These are phyloP conservation scores for Cystofilobasidium macerans DNA, from an alignment of 768 basidiomycete species.

Conservation along the genomic window DNA sequence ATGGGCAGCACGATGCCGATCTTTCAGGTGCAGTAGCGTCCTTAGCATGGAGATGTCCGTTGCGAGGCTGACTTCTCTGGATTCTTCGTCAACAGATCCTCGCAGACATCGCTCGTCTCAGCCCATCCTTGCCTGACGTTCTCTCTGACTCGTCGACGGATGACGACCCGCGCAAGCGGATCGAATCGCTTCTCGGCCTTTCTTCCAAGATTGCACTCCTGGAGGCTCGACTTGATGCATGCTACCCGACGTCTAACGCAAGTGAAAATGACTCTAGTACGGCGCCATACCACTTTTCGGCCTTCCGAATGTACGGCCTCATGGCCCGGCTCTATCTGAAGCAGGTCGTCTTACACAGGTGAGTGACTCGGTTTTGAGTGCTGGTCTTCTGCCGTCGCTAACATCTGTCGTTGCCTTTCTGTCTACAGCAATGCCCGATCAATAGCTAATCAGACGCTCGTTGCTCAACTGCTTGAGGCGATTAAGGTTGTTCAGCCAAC, in stretches of 20 bases:
- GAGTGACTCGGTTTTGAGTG: not conserved
- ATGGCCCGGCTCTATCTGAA: constrained; percentile 20
- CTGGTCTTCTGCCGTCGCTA: not conserved
- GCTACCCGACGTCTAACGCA: constrained; percentile 13
- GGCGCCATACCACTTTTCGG: constrained; percentile 21
- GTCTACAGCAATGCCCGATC: constrained; percentile 12
- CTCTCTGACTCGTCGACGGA: not conserved
- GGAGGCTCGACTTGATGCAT: constrained; percentile 20
- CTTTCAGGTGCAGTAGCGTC: not conserved
- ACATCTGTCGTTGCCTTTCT: not conserved
- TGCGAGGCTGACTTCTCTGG: not conserved
- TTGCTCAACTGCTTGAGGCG: constrained; percentile 14
- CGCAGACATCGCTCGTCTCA: constrained; percentile 22
- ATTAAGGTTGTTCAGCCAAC: constrained; percentile 15
- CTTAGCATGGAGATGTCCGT: not conserved
- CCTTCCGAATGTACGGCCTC: constrained; percentile 18
- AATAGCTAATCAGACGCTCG: constrained; percentile 17
- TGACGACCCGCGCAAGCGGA: constrained; percentile 12
- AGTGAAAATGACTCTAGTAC: not conserved
- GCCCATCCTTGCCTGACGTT: not conserved
- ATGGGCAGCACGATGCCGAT: constrained; percentile 11
- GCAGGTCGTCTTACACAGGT: constrained; percentile 16
- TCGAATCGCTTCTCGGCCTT: constrained; percentile 20
- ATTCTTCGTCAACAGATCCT: constrained; percentile 10
- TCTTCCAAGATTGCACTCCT: constrained; percentile 5